These are phyloP conservation scores for Tetragonia tetragonoides DNA, from an alignment of 148 eudicot genomes.

Conservation along the genomic window DNA sequence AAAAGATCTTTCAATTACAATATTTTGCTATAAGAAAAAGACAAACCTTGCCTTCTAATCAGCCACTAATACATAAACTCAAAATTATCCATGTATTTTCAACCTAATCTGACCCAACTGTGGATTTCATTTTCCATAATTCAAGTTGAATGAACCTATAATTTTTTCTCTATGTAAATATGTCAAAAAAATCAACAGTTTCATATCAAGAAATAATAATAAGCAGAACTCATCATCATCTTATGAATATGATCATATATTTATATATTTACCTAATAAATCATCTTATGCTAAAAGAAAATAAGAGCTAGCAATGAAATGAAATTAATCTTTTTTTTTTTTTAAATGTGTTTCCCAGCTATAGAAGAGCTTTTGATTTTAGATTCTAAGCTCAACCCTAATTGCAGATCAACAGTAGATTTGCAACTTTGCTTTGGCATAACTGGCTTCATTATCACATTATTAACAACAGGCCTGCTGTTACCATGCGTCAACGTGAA, in stretches of 20 bases:
- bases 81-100: not conserved
- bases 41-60: conserved; percentile 10
- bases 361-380: conserved; percentile 17
- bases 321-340: not conserved
- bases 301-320: not conserved
- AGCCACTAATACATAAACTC: not conserved
- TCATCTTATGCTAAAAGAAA: not conserved
- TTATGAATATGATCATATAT: not conserved
- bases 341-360: conserved; percentile 5
- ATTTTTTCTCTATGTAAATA: too few relatives aligned
- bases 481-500: conserved; percentile 58
- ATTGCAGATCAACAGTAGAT: conserved; percentile 54
- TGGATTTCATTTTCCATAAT: not conserved
- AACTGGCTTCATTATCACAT: conserved; percentile 19
- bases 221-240: not conserved
- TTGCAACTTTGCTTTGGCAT: conserved; percentile 35
- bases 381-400: conserved; percentile 49
- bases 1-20: too few relatives aligned
- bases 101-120: not conserved
- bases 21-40: not conserved
- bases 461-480: conserved; percentile 18
- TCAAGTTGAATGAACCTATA: not conserved
- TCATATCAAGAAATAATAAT: not conserved
- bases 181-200: too few relatives aligned
- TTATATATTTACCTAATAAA: conserved; percentile 2